Base-by-base conservation (phyloP, 1,139 yeast genomes). In the Yamadazyma diddensiae region DNA sequence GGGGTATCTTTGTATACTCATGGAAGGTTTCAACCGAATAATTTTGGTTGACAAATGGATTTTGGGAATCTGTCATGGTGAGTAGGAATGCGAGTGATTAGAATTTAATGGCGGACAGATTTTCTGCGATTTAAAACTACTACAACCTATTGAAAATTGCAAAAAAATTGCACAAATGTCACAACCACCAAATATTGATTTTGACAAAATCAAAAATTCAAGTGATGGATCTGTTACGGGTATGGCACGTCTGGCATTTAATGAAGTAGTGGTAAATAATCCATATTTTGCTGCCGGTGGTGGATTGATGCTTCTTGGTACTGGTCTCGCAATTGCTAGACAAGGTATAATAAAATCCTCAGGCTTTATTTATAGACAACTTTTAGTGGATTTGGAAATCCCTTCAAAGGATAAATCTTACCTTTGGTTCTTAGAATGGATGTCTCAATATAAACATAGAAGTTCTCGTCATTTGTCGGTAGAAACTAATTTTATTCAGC, bases 261-360 rank as follows among this genome's bases (percentile, higher is more conserved):
- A 72, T 27, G 80, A 75, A 36, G 73, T 82, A 6, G 65, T 86
- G 45, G 70, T 73, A 12, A 75, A 79, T 26, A 92, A 92, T 52
- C 97, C 97, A 7, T 87, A 86, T 57, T 92, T 92, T 62, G 94
- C 97, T 2, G 98, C 97, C 0, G 94, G 98, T 50, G 96, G 96
- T 47, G 98, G 98, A 0, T 66, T 92, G 28, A 92, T 92, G 98
- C 68, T 90, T 3, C 65, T 92, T 3, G 98, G 98, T 14, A 90
- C 95, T 0, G 82, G 82, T 1, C 59, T 92, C 21, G 95, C 97
- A 0, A 49, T 88, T 11, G 79, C 88, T 1, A 68, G 96, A 33
- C 82, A 76, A 45, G 90, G 87, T 1, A 56, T 82, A 1, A 66
- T 77, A 29, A 72, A 81, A 35, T 66, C 80, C 3, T 77, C 92